Percentiles rank a stretch among this genome's conserved stretches.
phyloP scores from a whole-genome alignment of 208 protist genomes.

The Wallacemonas sp. region DNA sequence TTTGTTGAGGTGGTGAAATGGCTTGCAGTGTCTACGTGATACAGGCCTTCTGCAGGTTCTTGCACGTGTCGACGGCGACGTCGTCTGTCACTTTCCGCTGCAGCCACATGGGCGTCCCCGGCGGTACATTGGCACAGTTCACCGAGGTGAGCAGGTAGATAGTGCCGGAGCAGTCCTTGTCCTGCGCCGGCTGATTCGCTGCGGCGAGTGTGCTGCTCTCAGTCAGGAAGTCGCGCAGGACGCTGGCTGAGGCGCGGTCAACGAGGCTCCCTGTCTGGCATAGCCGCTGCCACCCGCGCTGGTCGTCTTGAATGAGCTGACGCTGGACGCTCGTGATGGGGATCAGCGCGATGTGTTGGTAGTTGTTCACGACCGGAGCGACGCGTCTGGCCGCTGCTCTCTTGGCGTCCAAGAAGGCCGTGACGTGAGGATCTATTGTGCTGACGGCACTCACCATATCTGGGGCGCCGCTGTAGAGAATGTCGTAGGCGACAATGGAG shows the following conservation, averaged over 20 bases:
- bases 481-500: constrained; percentile 33
- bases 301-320: constrained; percentile 19
- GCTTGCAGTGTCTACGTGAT: too few relatives aligned
- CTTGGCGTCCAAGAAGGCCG: constrained; percentile 6
- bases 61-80: neutral
- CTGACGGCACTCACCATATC: constrained; percentile 9
- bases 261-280: constrained; percentile 28
- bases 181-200: constrained; percentile 10
- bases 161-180: constrained; percentile 26
- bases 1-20: too few relatives aligned
- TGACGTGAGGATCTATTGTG: neutral
- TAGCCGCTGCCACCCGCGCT: constrained; percentile 3
- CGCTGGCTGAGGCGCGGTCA: constrained; percentile 17
- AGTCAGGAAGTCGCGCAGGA: constrained; percentile 25
- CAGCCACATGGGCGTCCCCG: constrained; percentile 29
- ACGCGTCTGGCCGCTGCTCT: neutral
- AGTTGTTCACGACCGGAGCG: constrained; percentile 24
- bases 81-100: constrained; percentile 13
- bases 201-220: constrained; percentile 3
- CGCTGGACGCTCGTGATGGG: constrained; percentile 27
- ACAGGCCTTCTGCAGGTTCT: neutral
- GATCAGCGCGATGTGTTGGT: constrained; percentile 35
- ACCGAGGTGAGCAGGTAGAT: constrained; percentile 39
- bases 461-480: constrained; percentile 30
- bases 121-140: constrained; percentile 32